These are phyloP conservation scores for Verticillium isaacii DNA, from an alignment of 2,329 filamentous ascomycete genomes.

Conservation along the genomic window DNA sequence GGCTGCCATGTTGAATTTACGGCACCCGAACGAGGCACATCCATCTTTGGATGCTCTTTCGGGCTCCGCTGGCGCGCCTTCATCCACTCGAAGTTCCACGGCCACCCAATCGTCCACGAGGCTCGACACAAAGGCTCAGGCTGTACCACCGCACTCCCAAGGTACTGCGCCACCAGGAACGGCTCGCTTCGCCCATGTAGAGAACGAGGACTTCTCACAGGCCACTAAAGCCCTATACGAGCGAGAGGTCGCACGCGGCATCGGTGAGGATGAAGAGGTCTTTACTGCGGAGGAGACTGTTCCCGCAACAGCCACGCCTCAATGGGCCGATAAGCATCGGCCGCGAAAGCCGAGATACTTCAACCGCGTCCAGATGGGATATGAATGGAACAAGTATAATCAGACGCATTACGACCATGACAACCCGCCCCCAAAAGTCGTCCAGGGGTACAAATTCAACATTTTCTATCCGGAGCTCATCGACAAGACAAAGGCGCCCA, in stretches of 20 bases:
- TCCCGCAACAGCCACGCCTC: conserved; percentile 56
- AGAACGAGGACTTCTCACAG: conserved; percentile 77
- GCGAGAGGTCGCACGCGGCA: conserved; percentile 83
- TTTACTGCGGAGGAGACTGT: conserved; percentile 87
- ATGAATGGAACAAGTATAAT: conserved; percentile 99
- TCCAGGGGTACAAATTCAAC: conserved; percentile 99
- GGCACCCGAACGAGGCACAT: conserved; percentile 62
- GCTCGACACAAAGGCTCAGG: not conserved
- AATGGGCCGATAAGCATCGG: conserved; percentile 80
- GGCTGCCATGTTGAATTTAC: conserved; percentile 48
- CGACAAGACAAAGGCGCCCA: conserved; percentile 90
- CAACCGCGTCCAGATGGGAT: conserved; percentile 97
- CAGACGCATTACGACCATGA: conserved; percentile 99
- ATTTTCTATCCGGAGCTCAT: conserved; percentile 98
- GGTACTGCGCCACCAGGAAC: conserved; percentile 44
- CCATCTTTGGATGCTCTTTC: not conserved
- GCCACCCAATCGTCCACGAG: not conserved
- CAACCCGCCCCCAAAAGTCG: conserved; percentile 94
- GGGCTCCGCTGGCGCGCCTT: not conserved
- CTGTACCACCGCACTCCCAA: not conserved
- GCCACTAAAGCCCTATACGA: conserved; percentile 88
- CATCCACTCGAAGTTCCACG: not conserved
- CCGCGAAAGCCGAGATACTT: conserved; percentile 95
- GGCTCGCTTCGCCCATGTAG: conserved; percentile 63
- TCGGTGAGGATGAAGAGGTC: conserved; percentile 92